Percentiles rank a stretch among this genome's conserved stretches.
These are phyloP conservation scores for Sorghum bicolor DNA, from an alignment of 176 grass and related monocot genomes.

Conservation along the genomic window Sorghum_bicolor_NCBIv3 NC_012870.2:16500501-16501000, in stretches of 20 bases:
- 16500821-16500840: too few relatives aligned
- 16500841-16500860: too few relatives aligned
- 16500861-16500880: too few relatives aligned
- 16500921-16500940: too few relatives aligned
- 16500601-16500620: too few relatives aligned
- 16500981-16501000: too few relatives aligned
- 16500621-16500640: background rate
- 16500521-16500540: background rate
- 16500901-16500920: too few relatives aligned
- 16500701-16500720: background rate
- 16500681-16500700: background rate
- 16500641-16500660: background rate
- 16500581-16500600: too few relatives aligned
- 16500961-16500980: too few relatives aligned
- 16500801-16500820: constrained; percentile 19
- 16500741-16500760: background rate
- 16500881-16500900: too few relatives aligned
- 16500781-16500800: background rate
- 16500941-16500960: too few relatives aligned
- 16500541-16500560: background rate
- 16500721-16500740: background rate
- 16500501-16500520: background rate
- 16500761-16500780: background rate
- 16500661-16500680: background rate
- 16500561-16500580: background rate